phyloP scores from a whole-genome alignment of 768 basidiomycete genomes.

The Tephrocybe sp. region DNA sequence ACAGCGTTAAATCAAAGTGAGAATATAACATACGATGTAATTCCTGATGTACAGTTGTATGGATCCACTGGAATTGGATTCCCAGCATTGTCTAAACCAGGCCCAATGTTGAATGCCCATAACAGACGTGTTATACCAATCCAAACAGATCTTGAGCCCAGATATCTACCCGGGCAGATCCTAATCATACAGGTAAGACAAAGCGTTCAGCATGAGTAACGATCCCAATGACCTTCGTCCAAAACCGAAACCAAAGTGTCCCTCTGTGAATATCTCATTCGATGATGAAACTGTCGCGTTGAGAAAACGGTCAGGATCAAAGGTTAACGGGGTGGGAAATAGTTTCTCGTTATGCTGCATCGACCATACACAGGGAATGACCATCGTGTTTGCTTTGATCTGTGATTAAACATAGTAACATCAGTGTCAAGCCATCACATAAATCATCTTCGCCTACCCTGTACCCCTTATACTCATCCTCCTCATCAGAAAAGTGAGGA shows the following conservation, averaged over 20 bases:
- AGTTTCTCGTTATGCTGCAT: conserved; percentile 9
- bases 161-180: conserved; percentile 6
- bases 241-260: conserved; percentile 1
- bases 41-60: conserved; percentile 2
- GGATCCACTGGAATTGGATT: conserved; percentile 7
- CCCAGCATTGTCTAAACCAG: background rate
- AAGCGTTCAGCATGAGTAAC: background rate
- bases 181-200: background rate
- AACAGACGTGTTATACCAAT: conserved; percentile 8
- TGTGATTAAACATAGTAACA: background rate
- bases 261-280: conserved; percentile 4
- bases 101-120: conserved; percentile 8
- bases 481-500: conserved; percentile 7
- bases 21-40: background rate
- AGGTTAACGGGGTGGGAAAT: conserved; percentile 1
- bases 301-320: conserved; percentile 3
- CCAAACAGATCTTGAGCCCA: conserved; percentile 5
- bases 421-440: background rate
- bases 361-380: conserved; percentile 8
- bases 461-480: conserved; percentile 8
- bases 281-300: background rate
- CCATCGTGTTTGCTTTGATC: conserved; percentile 7
- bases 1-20: background rate
- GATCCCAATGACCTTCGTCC: background rate
- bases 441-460: background rate